A percentile compares a stretch with the other conserved stretches of the same genome.
phyloP scores from a whole-genome alignment of 352 stramenopile genomes.

The Pythium monospermum region DNA sequence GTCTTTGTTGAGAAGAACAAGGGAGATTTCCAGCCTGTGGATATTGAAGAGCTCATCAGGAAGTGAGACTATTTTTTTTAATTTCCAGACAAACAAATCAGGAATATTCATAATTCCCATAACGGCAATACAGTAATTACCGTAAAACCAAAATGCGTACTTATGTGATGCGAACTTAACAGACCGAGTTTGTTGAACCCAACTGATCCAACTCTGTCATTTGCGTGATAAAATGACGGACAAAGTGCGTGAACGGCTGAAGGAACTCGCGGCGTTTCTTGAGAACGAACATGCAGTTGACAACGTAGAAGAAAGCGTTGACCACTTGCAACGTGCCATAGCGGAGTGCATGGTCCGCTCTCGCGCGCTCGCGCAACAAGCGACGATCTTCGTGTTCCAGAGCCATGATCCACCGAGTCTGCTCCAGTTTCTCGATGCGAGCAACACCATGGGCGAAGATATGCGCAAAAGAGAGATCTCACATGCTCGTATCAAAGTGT shows the following conservation, averaged over 20 bases:
- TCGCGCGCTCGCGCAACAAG: constrained; percentile 53
- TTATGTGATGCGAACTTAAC: constrained; percentile 14
- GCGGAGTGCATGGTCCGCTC: constrained; percentile 50
- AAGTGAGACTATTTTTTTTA: too few relatives aligned
- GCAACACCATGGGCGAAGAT: constrained; percentile 39
- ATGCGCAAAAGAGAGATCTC: constrained; percentile 56
- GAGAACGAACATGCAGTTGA: constrained; percentile 52
- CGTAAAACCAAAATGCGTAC: background rate
- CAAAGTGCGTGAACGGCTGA: constrained; percentile 44
- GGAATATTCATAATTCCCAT: too few relatives aligned
- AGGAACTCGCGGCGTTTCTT: constrained; percentile 59
- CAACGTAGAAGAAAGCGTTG: constrained; percentile 59
- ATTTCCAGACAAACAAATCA: too few relatives aligned
- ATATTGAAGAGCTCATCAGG: constrained; percentile 78
- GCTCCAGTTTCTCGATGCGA: constrained; percentile 50
- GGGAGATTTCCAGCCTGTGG: constrained; percentile 61
- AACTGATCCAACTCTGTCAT: background rate
- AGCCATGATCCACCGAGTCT: constrained; percentile 46
- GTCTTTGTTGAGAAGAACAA: constrained; percentile 69
- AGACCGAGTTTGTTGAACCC: constrained; percentile 22
- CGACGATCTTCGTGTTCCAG: constrained; percentile 58
- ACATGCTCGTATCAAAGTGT: constrained; percentile 35
- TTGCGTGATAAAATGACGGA: constrained; percentile 18
- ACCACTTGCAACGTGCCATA: constrained; percentile 43
- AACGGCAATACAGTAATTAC: constrained; percentile 14